Base-by-base conservation (phyloP, 208 protist species). In the Crithidia acanthocephali region DNA sequence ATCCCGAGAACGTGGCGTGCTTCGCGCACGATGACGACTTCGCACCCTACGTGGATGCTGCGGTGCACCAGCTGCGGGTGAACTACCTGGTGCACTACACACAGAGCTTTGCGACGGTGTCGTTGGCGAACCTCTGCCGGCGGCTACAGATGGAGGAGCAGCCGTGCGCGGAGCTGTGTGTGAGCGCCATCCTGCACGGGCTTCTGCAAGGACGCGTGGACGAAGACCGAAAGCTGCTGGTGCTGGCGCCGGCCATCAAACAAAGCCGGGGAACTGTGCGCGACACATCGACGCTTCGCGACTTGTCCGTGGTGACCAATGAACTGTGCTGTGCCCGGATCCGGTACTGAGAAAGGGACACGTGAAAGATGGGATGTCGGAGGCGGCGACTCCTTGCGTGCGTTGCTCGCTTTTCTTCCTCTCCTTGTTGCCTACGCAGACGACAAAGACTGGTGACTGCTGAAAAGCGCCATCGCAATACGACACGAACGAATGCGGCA, bases 1-100 rank as follows among this genome's bases (percentile, higher is more conserved):
- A 79, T 62, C 66, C 77, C 48, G 66, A 67, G 9, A 61, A 88
- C 45, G 68, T 85, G 28, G 63, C 63, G 27, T 69, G 52, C 28
- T 88, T 99, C 70, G 72, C 86, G 35, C 76, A 91, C 23, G 98
- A 99, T 68, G 66, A 72, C 11, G 94, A 98, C 50, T 88, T 99
- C n/a, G 57, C 76, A 3, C 52, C 83, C 23, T 98, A 98, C 74
- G 85, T 99, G 48, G 80, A 94, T 50, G 86, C 97, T 37, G 72
- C 98, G 23, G 73, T 99, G 16, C 91, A 90, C 52, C 95, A 91
- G 47, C 87, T 99, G 57, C 90, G 98, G 18, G 93, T 91, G 18
- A 77, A 97, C 72, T 93, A 94, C n/a, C 80, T 99, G 9, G 62
- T 95, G 15, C 69, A 91, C 44, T 86, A 98, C 27, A 87, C 96